Base-by-base conservation (phyloP, 768 basidiomycete genomes). In the Trametes coccinea region DNA sequence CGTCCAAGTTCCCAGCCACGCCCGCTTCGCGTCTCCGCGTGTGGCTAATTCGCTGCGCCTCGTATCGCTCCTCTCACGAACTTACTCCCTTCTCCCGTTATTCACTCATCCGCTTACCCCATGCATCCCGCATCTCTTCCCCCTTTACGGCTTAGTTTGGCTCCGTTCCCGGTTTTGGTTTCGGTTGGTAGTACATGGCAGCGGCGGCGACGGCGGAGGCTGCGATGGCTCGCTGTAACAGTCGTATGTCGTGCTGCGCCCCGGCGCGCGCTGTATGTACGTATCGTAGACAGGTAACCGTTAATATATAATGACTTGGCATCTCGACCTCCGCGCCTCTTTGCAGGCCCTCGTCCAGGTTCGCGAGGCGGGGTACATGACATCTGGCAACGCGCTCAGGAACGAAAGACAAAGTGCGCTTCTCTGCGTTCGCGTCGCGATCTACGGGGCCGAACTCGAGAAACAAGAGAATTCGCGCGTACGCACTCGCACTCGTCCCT, bases 261-360 rank as follows among this genome's bases (percentile, higher is more conserved):
- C 22, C 22, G 29, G 27, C 30, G 29, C 55, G n/a, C 60, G 60
- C 53, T 61, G 60, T 52, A 61, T 56, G 60, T 61, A 62, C 55
- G 51, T 56, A 62, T 41, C 50, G 55, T 56, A 62, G 61, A 62
- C 55, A 57, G 56, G 51, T 55, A 52, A 37, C 40, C 50, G 37
- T 52, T 62, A 62, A 57, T 62, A 62, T 62, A 62, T 62, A 56
- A 62, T 56, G 61, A 30, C 55, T 39, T 45, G 17, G 45, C 16
- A 14, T 16, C n/a, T 33, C 37, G 33, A 27, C 31, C 16, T 34
- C 13, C 56, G 22, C 22, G 22, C 29, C 33, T 17, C 29, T n/a
- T 13, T 5, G 45, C n/a, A 22, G 22, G 22, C 22, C 22, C 22
- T 22, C 22, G 22, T 22, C 22, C 22, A 22, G 22, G 22, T 22